phyloP scores from a whole-genome alignment of 805 yeast species.

The Suhomyces xylopsoci region DNA sequence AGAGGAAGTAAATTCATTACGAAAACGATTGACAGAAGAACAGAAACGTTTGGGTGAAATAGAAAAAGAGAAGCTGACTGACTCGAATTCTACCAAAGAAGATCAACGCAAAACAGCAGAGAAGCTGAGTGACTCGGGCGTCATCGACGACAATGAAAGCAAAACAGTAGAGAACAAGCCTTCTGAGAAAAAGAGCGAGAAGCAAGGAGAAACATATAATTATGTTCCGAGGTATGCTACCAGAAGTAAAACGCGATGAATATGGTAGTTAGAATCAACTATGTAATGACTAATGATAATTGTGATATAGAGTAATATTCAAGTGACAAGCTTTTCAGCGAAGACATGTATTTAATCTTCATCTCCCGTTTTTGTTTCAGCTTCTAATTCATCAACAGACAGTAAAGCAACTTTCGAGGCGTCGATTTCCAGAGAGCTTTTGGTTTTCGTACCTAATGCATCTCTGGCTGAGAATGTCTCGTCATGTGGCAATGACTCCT shows the following conservation, averaged over 20 bases:
- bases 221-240: not conserved
- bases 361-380: not conserved
- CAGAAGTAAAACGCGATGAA: not conserved
- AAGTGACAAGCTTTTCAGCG: not conserved
- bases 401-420: not conserved
- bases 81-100: not conserved
- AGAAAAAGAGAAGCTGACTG: not conserved
- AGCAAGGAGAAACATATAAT: not conserved
- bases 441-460: not conserved
- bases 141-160: not conserved
- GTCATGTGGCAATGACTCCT: not conserved
- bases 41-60: not conserved
- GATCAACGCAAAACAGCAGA: not conserved
- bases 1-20: constrained; percentile 17
- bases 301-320: not conserved
- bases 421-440: not conserved
- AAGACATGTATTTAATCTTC: not conserved
- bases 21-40: constrained; percentile 5
- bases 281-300: not conserved
- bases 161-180: not conserved
- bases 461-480: not conserved
- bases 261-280: not conserved
- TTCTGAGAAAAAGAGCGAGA: not conserved
- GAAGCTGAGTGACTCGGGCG: not conserved
- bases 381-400: not conserved